phyloP scores from a whole-genome alignment of 495 filamentous ascomycete species.

The Diplogelasinospora grovesii region DNA sequence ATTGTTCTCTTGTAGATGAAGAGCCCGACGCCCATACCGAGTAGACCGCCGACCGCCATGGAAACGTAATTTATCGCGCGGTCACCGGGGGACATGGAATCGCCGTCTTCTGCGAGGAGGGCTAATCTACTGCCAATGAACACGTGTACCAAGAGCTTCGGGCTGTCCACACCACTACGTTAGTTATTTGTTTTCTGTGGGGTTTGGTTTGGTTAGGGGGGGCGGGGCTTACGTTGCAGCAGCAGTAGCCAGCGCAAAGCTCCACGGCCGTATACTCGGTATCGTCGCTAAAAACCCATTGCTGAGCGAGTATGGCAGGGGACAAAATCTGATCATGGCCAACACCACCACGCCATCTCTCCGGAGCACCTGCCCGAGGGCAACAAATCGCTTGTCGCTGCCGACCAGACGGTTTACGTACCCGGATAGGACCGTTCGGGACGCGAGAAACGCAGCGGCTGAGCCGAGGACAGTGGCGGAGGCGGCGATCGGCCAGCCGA shows the following conservation, averaged over 20 bases:
- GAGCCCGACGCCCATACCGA: slow-evolving; percentile 72
- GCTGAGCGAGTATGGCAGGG: slow-evolving; percentile 87
- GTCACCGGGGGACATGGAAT: slow-evolving; percentile 58
- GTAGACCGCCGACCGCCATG: slow-evolving; percentile 59
- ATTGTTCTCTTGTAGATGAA: slow-evolving; percentile 85
- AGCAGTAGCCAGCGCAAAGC: slow-evolving; percentile 76
- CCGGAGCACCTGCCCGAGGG: slow-evolving; percentile 53
- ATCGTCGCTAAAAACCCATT: slow-evolving; percentile 94
- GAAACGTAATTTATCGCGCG: slow-evolving; percentile 72
- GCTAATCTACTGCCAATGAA: slow-evolving; percentile 79
- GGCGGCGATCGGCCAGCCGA: slow-evolving; percentile 83
- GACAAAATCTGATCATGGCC: slow-evolving; percentile 88
- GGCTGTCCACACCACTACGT: slow-evolving; percentile 28
- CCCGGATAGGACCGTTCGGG: slow-evolving; percentile 64
- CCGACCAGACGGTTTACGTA: slow-evolving; percentile 78
- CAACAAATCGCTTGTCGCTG: slow-evolving; percentile 66
- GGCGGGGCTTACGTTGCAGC: slow-evolving; percentile 36
- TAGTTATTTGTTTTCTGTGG: not conserved
- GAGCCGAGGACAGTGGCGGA: slow-evolving; percentile 72
- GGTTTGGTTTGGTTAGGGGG: too few relatives aligned
- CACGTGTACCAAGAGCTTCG: slow-evolving; percentile 85
- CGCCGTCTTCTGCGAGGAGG: slow-evolving; percentile 57
- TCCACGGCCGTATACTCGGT: slow-evolving; percentile 69
- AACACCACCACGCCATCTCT: slow-evolving; percentile 85
- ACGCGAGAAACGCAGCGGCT: slow-evolving; percentile 69